Evolutionary conservation across 2,329 filamentous ascomycete genomes (phyloP).

Genomic region (Botrytis fabae): DNA sequence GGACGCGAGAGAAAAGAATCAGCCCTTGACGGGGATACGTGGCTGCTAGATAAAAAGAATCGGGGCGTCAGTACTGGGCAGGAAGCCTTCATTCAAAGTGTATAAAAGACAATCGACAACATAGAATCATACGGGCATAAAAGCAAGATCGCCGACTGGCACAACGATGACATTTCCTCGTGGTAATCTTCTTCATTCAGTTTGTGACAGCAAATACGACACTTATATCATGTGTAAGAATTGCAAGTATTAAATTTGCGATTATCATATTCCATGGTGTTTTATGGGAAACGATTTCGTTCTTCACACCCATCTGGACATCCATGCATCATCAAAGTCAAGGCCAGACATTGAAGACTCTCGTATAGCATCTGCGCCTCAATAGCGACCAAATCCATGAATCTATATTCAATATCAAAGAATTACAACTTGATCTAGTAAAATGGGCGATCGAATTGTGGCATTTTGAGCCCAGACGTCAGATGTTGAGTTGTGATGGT

Average conservation of each 20-base stretch:
- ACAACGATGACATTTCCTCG: neutral
- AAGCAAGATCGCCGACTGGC: slow-evolving; percentile 12
- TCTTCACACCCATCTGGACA: neutral
- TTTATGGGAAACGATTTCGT: neutral
- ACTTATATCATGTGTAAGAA: neutral
- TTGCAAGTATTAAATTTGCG: neutral
- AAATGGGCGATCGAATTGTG: neutral
- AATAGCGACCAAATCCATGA: too few relatives aligned
- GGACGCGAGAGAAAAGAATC: slow-evolving; percentile 5
- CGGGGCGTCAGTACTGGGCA: slow-evolving; percentile 16
- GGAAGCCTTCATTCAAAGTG: slow-evolving; percentile 29
- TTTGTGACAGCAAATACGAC: neutral
- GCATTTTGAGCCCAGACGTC: neutral
- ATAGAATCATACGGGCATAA: slow-evolving; percentile 30
- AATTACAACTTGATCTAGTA: too few relatives aligned
- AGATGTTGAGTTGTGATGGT: neutral
- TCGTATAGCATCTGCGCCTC: neutral
- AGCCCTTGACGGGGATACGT: neutral
- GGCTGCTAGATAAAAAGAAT: slow-evolving; percentile 11
- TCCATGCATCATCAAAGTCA: neutral
- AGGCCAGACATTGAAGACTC: neutral
- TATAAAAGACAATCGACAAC: slow-evolving; percentile 36
- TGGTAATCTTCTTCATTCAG: neutral
- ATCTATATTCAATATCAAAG: neutral
- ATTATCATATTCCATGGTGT: neutral